Base-by-base conservation (phyloP, 768 basidiomycete genomes). In the Nevesoporus exiguus region DNA sequence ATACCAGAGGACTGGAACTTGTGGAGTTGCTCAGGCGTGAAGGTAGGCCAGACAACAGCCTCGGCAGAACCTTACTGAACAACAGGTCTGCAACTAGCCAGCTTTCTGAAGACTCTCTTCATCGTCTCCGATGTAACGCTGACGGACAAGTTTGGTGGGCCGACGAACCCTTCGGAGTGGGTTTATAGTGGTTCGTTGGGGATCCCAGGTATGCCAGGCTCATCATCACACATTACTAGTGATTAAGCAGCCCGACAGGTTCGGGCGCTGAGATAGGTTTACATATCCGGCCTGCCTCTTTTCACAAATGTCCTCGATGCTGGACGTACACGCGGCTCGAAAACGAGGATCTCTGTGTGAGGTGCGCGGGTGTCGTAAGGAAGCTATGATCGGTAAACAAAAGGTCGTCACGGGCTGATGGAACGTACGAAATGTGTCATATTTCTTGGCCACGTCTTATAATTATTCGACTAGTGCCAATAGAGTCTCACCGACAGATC, bases 281-380 rank as follows among this genome's bases (percentile, higher is more conserved):
- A 49, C 77, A 79, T 14, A 74, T 90, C n/a, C 75, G 77, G 17
- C 86, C 90, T 15, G 81, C 91, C 11, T 72, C 69, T 5, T 56
- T 71, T 48, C 64, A 74, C 21, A 95, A 96, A 68, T 98, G 96
- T 67, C 90, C 93, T 22, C 81, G 95, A 15, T 98, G 96, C 69
- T 97, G 95, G 93, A 86, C 83, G 7, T 87, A 79, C 66, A 85
- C 83, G 2, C 77, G 86, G 14, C 60, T 67, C 11, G 66, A 74
- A 37, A 68, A 74, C 13, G 77, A 84, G 17, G 65, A 67, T 10
- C 68, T 95, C 11, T 96, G 94, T 70, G 55, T 55, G 19, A 79
- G 94, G 60, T 97, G 94, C 56, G 59, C 60, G 29, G 58, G 60
- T 15, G 67, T 66, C 29, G 37, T 68, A 30, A 36, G 31, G 41